Base-by-base conservation (phyloP, 192 early-diverging fungal genomes). In the Backusella psychrophila region DNA sequence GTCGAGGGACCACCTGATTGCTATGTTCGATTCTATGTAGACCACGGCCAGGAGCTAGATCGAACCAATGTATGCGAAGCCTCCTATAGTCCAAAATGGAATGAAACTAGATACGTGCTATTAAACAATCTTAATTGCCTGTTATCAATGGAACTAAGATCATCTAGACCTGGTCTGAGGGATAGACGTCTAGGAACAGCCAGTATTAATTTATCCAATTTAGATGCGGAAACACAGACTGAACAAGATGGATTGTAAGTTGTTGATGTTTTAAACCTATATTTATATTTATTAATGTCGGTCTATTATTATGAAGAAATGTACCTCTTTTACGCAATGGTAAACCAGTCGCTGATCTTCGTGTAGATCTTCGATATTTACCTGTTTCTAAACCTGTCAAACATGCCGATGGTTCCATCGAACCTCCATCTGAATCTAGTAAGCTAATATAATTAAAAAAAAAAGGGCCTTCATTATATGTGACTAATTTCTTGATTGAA, bases 361-460 rank as follows among this genome's bases (percentile, higher is more conserved):
- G 59, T 46, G 68, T 76, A 7, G 79, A 81, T 78, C 21, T 81
- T 14, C 69, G 65, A 34, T 87, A 85, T 72, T 78, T 85, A 31
- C 84, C 84, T 15, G 74, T 87, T 26, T 84, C 80, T 12, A 77
- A 75, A 6, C 79, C 75, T 12, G 75, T 68, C n/a, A 85, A 86
- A 33, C 49, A 59, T 33, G 70, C 78, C 0, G 83, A 84, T 66
- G 89, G 89, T 66, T 73, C 82, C 6, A 49, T 78, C 8, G 52
- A 77, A 23, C 75, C 80, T 70, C 83, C 85, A 5, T 77, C 85
- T 33, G 89, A 89, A 44, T 91, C 91, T 1, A 88, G 81, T 79
- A 82, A 78, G 81, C 67, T 23, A 11, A 44, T 44, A 26, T 12
- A 12, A 42, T 19, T 34, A 29, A 35, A 11, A 46, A 29, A 35